Base-by-base conservation (phyloP, 768 basidiomycete species). In the Kwoniella sp. region DNA sequence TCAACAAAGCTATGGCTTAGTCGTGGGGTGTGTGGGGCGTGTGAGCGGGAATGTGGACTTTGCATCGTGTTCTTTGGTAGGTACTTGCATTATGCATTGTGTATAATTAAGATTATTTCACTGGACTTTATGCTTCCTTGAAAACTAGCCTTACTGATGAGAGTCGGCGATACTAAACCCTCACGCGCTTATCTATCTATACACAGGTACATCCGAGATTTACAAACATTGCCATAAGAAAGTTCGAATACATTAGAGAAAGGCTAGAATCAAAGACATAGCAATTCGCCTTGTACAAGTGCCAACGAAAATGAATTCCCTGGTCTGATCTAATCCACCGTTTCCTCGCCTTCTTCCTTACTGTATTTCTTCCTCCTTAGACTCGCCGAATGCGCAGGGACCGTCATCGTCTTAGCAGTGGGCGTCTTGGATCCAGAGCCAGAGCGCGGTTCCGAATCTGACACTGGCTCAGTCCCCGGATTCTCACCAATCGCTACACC, bases 1-100 rank as follows among this genome's bases (percentile, higher is more conserved):
- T 88, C 67, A 81, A 80, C 57, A 81, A 80, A 73, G 68, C 77
- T 44, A 77, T 80, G 58, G 77, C 77, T 12, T 79, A 64, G n/a
- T 26, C 22, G 46, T 19, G 7, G 33, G n/a, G n/a, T n/a, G 33
- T 13, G 13, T 33, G 6, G 33, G 13, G 33, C 33, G 33, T 33
- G 13, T 3, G 24, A n/a, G n/a, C n/a, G n/a, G n/a, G n/a, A n/a
- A n/a, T n/a, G n/a, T 58, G 47, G 52, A 49, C 5, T 25, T 15
- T 21, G 21, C 27, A 33, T 33, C 13, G 33, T 33, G 33, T 33
- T n/a, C n/a, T n/a, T n/a, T n/a, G n/a, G n/a, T n/a, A n/a, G n/a
- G n/a, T n/a, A n/a, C 33, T 24, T 57, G 55, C 55, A 47, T 47
- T 26, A 24, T 47, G 6, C 49, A 51, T 26, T 5, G 21, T 51